Base-by-base conservation (phyloP, 305 asterid genomes). In the Fraxinus albicans region DNA sequence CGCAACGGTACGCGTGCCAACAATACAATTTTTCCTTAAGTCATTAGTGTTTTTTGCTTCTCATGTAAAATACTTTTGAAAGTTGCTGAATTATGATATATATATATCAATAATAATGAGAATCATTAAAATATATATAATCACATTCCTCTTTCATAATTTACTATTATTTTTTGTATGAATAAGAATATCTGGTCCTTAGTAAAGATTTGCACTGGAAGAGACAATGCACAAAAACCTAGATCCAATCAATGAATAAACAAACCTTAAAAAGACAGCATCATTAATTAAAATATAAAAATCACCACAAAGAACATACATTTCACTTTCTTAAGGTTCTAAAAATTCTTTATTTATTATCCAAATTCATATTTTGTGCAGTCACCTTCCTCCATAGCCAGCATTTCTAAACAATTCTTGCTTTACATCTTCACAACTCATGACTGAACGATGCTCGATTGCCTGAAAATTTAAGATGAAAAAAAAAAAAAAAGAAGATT, bases 301-400 rank as follows among this genome's bases (percentile, higher is more conserved):
- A 87, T 87, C 85, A 83, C 77, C 58, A 47, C 55, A 80, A 50
- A 76, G 17, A 78, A 79, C 69, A 80, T 36, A 76, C 78, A 76
- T 65, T 27, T 65, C 73, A 25, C 73, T 25, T 25, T 25, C 73
- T 65, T 10, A 65, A 0, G 35, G 73, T 9, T 65, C 34, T 27
- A 6, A 42, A 73, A 80, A 31, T 67, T 79, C 34, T 63, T 29
- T n/a, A 53, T n/a, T 63, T 40, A 53, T 42, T 65, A n/a, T 58
- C 31, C 79, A 13, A 44, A 72, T 36, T 76, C 65, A 29, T 80
- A 72, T 74, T 9, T 1, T 77, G 85, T 90, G 91, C 21, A 89
- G 15, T 87, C 97, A 93, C 90, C 92, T 92, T 82, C 98, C 98
- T 47, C 98, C 97, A 76, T 88, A 93, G 17, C 98, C 96, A 77